These are phyloP conservation scores for Pelargonium citronellum DNA, from an alignment of 441 rosid genomes.

Conservation along the genomic window DNA sequence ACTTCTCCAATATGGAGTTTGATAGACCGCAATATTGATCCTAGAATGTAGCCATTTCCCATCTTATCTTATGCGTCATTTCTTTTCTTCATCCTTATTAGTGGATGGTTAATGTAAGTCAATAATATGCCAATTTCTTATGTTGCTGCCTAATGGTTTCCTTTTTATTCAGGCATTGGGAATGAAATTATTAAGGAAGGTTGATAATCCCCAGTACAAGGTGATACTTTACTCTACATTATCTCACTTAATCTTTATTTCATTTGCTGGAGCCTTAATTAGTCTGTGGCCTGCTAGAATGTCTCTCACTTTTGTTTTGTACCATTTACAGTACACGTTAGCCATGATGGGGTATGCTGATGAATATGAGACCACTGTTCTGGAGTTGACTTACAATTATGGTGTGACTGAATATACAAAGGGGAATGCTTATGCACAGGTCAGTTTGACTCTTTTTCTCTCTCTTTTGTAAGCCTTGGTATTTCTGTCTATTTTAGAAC, in stretches of 20 bases:
- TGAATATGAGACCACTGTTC: conserved; percentile 69
- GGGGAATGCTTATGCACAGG: conserved; percentile 96
- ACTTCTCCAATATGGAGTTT: too few species aligned
- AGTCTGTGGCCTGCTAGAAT: too few species aligned
- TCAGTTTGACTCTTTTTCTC: neutral
- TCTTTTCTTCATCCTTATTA: too few species aligned
- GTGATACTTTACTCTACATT: too few species aligned
- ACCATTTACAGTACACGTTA: conserved; percentile 51
- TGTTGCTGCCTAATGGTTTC: conserved; percentile 1
- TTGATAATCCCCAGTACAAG: conserved; percentile 78
- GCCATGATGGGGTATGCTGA: conserved; percentile 94
- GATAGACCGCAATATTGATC: too few species aligned
- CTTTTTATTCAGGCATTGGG: conserved; percentile 67
- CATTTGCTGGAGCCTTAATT: neutral
- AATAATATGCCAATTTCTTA: neutral
- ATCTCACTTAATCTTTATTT: neutral
- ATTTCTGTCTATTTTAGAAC: neutral
- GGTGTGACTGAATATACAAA: conserved; percentile 87
- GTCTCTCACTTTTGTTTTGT: conserved; percentile 14
- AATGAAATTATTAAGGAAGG: conserved; percentile 65
- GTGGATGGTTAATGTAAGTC: too few species aligned
- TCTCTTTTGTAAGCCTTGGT: neutral
- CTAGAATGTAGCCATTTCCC: too few species aligned
- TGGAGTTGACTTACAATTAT: conserved; percentile 81
- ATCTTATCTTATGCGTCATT: too few species aligned